Conservation (phyloP, 768 basidiomycete species). For the Lactarius indigo region DNA sequence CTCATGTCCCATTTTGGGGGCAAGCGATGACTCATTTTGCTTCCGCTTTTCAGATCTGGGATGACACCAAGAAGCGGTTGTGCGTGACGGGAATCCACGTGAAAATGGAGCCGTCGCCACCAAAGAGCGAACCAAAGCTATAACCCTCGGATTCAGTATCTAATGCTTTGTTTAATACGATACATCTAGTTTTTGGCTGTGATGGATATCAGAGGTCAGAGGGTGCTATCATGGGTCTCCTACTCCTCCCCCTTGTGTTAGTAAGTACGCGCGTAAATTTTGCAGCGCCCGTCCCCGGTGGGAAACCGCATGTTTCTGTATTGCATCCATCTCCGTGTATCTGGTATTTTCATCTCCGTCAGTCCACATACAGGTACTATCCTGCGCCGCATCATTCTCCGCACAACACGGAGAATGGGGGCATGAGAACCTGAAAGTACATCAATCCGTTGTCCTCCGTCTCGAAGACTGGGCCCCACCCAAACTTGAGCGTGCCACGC, state of each 20-base stretch:
- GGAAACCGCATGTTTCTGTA: constrained; percentile 60
- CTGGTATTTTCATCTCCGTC: constrained; percentile 31
- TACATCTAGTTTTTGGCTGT: background rate
- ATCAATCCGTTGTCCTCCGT: constrained; percentile 75
- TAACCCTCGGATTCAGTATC: background rate
- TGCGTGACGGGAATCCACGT: constrained; percentile 25
- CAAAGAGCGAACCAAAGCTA: constrained; percentile 17
- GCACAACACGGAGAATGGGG: background rate
- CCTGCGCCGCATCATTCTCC: background rate
- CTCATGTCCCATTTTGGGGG: too few species aligned
- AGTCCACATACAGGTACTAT: background rate
- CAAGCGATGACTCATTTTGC: background rate
- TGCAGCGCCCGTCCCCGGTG: constrained; percentile 64
- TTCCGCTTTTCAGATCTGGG: constrained; percentile 26
- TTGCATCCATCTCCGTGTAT: constrained; percentile 65
- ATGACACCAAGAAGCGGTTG: constrained; percentile 22
- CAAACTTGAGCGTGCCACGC: constrained; percentile 73
- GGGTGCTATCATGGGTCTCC: background rate
- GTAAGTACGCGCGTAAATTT: constrained; percentile 47
- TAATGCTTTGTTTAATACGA: background rate
- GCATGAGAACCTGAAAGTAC: constrained; percentile 38
- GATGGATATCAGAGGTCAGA: background rate
- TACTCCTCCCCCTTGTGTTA: constrained; percentile 13
- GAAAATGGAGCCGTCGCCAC: constrained; percentile 26
- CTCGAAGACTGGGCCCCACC: constrained; percentile 90